Evolutionary conservation across 202 grass and related monocot genomes (phyloP).

Genomic region (Tripidium arundinaceum): DNA sequence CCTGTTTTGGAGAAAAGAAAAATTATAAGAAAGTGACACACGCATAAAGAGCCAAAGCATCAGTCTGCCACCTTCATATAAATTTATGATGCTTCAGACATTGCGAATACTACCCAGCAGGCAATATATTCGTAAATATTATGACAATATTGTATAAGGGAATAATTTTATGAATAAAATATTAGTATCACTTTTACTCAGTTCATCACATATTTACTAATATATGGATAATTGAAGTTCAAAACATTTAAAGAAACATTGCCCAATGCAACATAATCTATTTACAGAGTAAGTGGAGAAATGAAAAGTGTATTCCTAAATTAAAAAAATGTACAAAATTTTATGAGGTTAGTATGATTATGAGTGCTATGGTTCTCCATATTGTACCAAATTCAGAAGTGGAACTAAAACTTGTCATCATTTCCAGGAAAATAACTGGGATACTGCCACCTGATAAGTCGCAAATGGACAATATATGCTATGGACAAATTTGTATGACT

Average conservation of each 20-base stretch:
- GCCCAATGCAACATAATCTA: background rate
- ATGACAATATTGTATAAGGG: background rate
- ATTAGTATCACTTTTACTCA: background rate
- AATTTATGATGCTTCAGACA: background rate
- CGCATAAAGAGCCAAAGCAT: constrained; percentile 22
- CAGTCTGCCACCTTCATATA: background rate
- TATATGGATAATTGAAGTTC: background rate
- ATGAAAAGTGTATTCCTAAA: background rate
- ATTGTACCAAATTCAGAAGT: constrained; percentile 22
- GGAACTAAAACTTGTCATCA: constrained; percentile 1
- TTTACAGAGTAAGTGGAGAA: background rate
- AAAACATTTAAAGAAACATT: background rate
- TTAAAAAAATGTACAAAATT: background rate
- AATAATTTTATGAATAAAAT: background rate
- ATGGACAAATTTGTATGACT: constrained; percentile 9
- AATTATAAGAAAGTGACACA: constrained; percentile 15
- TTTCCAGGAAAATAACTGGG: constrained; percentile 10
- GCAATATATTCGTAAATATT: background rate
- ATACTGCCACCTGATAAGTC: constrained; percentile 8
- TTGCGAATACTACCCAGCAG: background rate
- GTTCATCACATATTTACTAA: background rate
- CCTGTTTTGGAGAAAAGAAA: constrained; percentile 49
- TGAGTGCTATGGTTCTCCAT: background rate
- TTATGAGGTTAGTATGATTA: background rate
- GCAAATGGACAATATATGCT: background rate